Percentiles rank a stretch among this genome's conserved stretches.
Evolutionary conservation across 768 basidiomycete genomes (phyloP).

Genomic region (Pisolithus microcarpus): DNA sequence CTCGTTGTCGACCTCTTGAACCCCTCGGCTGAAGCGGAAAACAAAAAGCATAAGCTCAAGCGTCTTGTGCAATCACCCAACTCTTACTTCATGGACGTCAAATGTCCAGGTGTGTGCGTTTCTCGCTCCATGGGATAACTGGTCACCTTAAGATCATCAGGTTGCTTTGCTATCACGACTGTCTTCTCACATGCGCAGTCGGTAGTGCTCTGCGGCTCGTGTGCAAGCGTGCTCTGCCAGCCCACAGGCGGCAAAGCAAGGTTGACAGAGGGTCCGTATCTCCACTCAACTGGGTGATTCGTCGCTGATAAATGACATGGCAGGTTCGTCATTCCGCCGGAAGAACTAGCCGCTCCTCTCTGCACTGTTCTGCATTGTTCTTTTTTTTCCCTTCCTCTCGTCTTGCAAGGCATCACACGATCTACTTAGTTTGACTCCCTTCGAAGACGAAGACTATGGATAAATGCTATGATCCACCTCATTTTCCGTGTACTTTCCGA

Average conservation of each 20-base stretch:
- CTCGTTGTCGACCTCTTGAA: slow-evolving; percentile 98
- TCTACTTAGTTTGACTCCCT: background rate
- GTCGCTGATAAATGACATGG: slow-evolving; percentile 8
- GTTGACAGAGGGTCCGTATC: slow-evolving; percentile 85
- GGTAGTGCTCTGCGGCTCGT: slow-evolving; percentile 89
- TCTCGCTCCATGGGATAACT: background rate
- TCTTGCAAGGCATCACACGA: background rate
- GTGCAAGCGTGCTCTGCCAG: slow-evolving; percentile 93
- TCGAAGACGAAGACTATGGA: background rate
- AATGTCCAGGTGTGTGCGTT: slow-evolving; percentile 82
- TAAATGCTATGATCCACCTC: background rate
- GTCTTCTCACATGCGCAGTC: slow-evolving; percentile 99
- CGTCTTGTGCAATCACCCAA: slow-evolving; percentile 97
- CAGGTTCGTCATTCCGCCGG: slow-evolving; percentile 96
- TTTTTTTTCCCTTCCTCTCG: background rate
- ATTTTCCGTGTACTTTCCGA: background rate
- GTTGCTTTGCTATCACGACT: slow-evolving; percentile 91
- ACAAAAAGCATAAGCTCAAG: slow-evolving; percentile 96
- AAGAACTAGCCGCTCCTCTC: slow-evolving; percentile 56
- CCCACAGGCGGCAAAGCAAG: slow-evolving; percentile 98
- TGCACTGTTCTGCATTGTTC: background rate
- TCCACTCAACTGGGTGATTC: background rate
- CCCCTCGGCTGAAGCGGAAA: slow-evolving; percentile 83
- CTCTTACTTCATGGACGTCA: slow-evolving; percentile 99
- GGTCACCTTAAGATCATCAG: slow-evolving; percentile 30